Percentiles rank a stretch among this genome's conserved stretches.
Evolutionary conservation across 2,329 filamentous ascomycete species (phyloP).

Genomic region (Fusarium phyllophilum): DNA sequence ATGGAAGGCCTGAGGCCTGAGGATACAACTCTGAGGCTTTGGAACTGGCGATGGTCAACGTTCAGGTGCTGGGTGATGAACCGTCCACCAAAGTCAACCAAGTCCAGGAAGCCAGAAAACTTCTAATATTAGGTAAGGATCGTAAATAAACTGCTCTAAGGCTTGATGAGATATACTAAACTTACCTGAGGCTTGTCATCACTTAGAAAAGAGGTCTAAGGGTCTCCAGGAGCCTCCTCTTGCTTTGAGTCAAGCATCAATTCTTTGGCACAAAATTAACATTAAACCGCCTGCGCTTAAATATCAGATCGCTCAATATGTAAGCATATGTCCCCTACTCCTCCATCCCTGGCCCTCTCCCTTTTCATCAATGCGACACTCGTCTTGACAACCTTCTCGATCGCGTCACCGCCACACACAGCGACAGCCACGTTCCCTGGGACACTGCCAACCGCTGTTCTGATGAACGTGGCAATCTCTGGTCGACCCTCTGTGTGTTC

Average conservation of each 20-base stretch:
- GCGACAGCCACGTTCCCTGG: slow-evolving; percentile 37
- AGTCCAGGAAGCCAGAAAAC: not conserved
- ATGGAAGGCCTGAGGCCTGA: not conserved
- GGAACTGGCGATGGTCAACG: not conserved
- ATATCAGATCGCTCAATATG: slow-evolving; percentile 40
- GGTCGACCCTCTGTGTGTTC: slow-evolving; percentile 39
- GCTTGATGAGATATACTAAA: not conserved
- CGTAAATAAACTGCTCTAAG: no score
- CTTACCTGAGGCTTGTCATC: not conserved
- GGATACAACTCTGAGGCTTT: not conserved
- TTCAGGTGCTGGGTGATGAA: not conserved
- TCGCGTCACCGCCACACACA: slow-evolving; percentile 36
- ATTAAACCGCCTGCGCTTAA: slow-evolving; percentile 3
- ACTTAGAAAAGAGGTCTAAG: not conserved
- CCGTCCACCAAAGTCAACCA: not conserved
- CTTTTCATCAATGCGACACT: slow-evolving; percentile 24
- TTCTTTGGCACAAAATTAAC: not conserved
- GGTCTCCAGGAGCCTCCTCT: not conserved
- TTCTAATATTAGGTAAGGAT: not conserved
- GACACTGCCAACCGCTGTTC: slow-evolving; percentile 18
- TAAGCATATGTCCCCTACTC: slow-evolving; percentile 28
- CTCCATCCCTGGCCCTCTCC: slow-evolving; percentile 18
- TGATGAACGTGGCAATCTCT: slow-evolving; percentile 37
- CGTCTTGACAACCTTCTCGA: slow-evolving; percentile 34
- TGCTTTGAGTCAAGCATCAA: not conserved